phyloP scores from a whole-genome alignment of 148 eudicot species.

The Agrostemma githago region DNA sequence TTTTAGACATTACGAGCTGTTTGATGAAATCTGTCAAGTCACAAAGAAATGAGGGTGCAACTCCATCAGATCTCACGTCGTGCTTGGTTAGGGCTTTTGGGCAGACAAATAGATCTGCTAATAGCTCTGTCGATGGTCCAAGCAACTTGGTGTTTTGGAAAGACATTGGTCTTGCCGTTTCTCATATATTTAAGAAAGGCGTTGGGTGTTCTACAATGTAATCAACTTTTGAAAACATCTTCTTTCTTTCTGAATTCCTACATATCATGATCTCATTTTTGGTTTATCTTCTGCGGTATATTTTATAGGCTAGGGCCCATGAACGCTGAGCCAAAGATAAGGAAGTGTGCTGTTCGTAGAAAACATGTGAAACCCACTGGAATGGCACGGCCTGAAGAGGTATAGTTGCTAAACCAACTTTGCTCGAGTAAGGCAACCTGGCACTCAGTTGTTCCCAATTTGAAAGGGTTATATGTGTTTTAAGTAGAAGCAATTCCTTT shows the following conservation, averaged over 20 bases:
- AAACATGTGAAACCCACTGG: slow-evolving; percentile 60
- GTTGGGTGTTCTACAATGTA: slow-evolving; percentile 74
- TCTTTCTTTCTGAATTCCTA: background rate
- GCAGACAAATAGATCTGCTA: slow-evolving; percentile 41
- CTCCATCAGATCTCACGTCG: slow-evolving; percentile 62
- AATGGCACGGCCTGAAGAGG: slow-evolving; percentile 80
- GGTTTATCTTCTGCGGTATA: background rate
- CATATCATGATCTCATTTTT: background rate
- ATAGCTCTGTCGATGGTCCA: slow-evolving; percentile 31
- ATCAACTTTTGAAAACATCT: background rate
- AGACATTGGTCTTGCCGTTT: slow-evolving; percentile 57
- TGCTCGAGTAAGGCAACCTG: too few relatives aligned
- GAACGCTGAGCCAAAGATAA: slow-evolving; percentile 59
- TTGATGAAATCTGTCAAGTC: slow-evolving; percentile 62
- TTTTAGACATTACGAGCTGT: slow-evolving; percentile 60
- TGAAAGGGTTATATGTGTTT: background rate
- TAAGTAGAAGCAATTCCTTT: background rate
- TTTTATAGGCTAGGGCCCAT: slow-evolving; percentile 75
- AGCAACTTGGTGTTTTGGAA: slow-evolving; percentile 52
- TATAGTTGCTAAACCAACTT: slow-evolving; percentile 18
- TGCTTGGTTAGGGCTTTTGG: slow-evolving; percentile 54
- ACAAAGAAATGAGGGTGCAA: slow-evolving; percentile 53
- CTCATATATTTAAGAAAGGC: slow-evolving; percentile 50
- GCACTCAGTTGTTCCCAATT: background rate
- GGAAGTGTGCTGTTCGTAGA: slow-evolving; percentile 43